Evolutionary conservation across 345 rosid genomes (phyloP).

Genomic region (Brassica carinata): DNA sequence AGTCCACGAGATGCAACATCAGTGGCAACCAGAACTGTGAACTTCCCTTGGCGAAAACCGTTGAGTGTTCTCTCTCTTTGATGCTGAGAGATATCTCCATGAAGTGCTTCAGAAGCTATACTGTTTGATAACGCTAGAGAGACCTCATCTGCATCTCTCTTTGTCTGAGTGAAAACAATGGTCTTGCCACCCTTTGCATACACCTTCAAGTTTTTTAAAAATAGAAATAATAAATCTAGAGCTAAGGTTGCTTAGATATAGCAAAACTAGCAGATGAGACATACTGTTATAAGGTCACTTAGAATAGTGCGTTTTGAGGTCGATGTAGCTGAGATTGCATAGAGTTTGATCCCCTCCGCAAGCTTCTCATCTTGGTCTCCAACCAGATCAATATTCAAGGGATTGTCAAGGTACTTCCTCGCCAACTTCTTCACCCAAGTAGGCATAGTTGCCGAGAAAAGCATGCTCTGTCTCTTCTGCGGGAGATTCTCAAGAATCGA

Average conservation of each 20-base stretch:
- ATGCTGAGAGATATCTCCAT: slow-evolving; percentile 97
- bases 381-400: slow-evolving; percentile 87
- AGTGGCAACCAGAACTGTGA: slow-evolving; percentile 95
- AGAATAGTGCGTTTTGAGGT: slow-evolving; percentile 81
- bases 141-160: slow-evolving; percentile 96
- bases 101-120: slow-evolving; percentile 94
- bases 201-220: slow-evolving; percentile 48
- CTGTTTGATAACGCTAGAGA: slow-evolving; percentile 74
- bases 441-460: slow-evolving; percentile 99
- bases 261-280: slow-evolving; percentile 2
- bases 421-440: slow-evolving; percentile 93
- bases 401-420: slow-evolving; percentile 82
- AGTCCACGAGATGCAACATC: slow-evolving; percentile 99
- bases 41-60: slow-evolving; percentile 92
- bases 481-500: slow-evolving; percentile 83
- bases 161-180: slow-evolving; percentile 91
- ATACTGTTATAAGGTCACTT: slow-evolving; percentile 89
- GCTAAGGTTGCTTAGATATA: neutral
- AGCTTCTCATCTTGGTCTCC: slow-evolving; percentile 90
- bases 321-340: slow-evolving; percentile 74
- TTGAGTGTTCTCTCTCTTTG: slow-evolving; percentile 98
- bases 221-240: neutral
- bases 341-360: slow-evolving; percentile 92
- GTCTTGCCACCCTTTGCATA: slow-evolving; percentile 98
- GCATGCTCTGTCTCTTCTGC: slow-evolving; percentile 86